These are phyloP conservation scores for Periconia sp. DNA, from an alignment of 2,329 filamentous ascomycete species.

Conservation along the genomic window DNA sequence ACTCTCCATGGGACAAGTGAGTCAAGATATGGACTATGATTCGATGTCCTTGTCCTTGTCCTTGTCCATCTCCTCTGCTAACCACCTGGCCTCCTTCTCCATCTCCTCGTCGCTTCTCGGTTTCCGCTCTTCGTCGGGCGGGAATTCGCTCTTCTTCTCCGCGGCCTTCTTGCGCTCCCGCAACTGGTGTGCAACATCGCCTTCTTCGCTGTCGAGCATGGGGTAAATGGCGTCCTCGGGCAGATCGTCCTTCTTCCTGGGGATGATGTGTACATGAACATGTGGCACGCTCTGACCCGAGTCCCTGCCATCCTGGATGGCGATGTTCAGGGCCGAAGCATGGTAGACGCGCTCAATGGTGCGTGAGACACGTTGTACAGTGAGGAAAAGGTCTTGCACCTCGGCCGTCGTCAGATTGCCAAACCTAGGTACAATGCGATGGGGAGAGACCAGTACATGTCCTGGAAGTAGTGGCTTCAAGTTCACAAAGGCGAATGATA, in stretches of 20 bases:
- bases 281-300: slow-evolving; percentile 94
- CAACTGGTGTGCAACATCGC: slow-evolving; percentile 74
- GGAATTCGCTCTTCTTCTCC: slow-evolving; percentile 59
- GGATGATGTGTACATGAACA: slow-evolving; percentile 91
- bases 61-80: slow-evolving; percentile 59
- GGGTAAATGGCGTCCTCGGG: slow-evolving; percentile 77
- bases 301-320: slow-evolving; percentile 88
- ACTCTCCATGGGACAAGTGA: too few relatives aligned
- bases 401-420: slow-evolving; percentile 72
- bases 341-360: slow-evolving; percentile 67
- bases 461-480: slow-evolving; percentile 92
- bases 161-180: slow-evolving; percentile 46
- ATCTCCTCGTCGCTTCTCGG: slow-evolving; percentile 74
- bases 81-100: slow-evolving; percentile 72
- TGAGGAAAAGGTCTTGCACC: slow-evolving; percentile 81
- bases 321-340: slow-evolving; percentile 83
- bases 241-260: slow-evolving; percentile 63
- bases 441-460: slow-evolving; percentile 87
- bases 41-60: slow-evolving; percentile 45
- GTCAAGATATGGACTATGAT: not conserved
- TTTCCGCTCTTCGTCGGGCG: slow-evolving; percentile 61
- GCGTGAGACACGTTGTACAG: slow-evolving; percentile 78
- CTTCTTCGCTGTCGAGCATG: slow-evolving; percentile 79
- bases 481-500: slow-evolving; percentile 89
- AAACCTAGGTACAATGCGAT: slow-evolving; percentile 67